These are phyloP conservation scores for Cydonia oblonga DNA, from an alignment of 331 rosid genomes.

Conservation along the genomic window DNA sequence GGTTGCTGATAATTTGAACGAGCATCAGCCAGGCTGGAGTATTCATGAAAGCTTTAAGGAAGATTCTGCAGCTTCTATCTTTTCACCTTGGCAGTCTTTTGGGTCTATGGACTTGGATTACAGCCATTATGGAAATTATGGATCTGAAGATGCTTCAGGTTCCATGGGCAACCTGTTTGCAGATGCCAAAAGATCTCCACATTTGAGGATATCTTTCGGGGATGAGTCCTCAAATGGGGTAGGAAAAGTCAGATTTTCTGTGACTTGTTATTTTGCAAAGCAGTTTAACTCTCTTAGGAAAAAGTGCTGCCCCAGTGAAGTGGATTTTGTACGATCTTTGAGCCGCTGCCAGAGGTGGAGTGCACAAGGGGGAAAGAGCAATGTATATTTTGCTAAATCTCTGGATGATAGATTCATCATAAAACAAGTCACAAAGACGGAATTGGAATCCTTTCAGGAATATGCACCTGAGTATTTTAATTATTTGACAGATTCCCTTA, in stretches of 20 bases:
- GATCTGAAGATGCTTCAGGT: conserved; percentile 69
- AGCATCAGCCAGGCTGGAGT: conserved; percentile 39
- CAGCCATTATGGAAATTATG: conserved; percentile 51
- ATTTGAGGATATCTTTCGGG: conserved; percentile 59
- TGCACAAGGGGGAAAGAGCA: conserved; percentile 98
- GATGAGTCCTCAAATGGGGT: conserved; percentile 57
- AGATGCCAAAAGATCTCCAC: conserved; percentile 62
- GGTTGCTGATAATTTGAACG: conserved; percentile 49
- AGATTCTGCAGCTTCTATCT: conserved; percentile 45
- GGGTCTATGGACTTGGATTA: conserved; percentile 65
- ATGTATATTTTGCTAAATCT: conserved; percentile 90
- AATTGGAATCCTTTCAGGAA: conserved; percentile 87
- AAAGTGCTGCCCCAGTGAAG: conserved; percentile 76
- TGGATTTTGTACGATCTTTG: conserved; percentile 74
- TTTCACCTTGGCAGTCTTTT: conserved; percentile 69
- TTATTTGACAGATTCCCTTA: conserved; percentile 56
- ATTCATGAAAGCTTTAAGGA: conserved; percentile 33
- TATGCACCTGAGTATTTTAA: conserved; percentile 78
- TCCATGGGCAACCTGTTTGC: conserved; percentile 48
- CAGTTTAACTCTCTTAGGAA: conserved; percentile 73
- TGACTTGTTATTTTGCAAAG: conserved; percentile 86
- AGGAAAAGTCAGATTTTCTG: conserved; percentile 76
- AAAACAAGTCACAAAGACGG: conserved; percentile 86
- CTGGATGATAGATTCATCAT: conserved; percentile 86
- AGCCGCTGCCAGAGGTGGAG: conserved; percentile 85